phyloP scores from a whole-genome alignment of 1,139 yeast genomes.

The Blastobotrys petasosporus region DNA sequence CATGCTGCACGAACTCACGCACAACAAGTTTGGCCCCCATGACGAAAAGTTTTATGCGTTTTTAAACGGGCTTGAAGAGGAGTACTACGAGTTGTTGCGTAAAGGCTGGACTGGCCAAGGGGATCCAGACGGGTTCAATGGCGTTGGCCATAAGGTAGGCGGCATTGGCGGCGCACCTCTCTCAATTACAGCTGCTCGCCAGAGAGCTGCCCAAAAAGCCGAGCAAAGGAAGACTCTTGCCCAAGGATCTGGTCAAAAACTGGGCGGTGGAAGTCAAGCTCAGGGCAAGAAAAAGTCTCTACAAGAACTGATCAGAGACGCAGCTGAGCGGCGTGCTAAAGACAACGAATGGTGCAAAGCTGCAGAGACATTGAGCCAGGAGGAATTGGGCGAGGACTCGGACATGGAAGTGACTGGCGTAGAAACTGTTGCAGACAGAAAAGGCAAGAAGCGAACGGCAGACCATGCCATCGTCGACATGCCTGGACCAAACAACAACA shows the following conservation, averaged over 20 bases:
- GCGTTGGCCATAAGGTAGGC: neutral
- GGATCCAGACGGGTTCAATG: slow-evolving; percentile 33
- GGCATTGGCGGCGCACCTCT: slow-evolving; percentile 14
- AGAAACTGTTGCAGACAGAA: neutral
- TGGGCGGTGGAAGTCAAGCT: slow-evolving; percentile 19
- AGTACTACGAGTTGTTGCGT: slow-evolving; percentile 52
- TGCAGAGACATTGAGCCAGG: neutral
- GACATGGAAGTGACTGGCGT: slow-evolving; percentile 8
- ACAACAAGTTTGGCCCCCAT: slow-evolving; percentile 76
- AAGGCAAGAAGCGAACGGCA: neutral
- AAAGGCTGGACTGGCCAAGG: slow-evolving; percentile 35
- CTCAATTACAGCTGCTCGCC: slow-evolving; percentile 1
- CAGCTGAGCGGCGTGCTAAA: slow-evolving; percentile 57
- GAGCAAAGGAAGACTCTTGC: slow-evolving; percentile 17
- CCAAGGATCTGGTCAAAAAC: slow-evolving; percentile 22
- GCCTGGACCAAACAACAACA: neutral
- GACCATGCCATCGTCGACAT: too few relatives aligned
- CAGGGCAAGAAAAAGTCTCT: slow-evolving; percentile 25
- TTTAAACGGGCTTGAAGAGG: slow-evolving; percentile 54
- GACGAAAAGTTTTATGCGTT: slow-evolving; percentile 62
- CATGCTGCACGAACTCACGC: slow-evolving; percentile 82
- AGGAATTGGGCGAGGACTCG: slow-evolving; percentile 10
- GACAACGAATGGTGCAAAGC: slow-evolving; percentile 54
- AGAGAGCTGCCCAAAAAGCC: slow-evolving; percentile 17
- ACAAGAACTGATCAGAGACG: slow-evolving; percentile 51